Base-by-base conservation (phyloP, 148 eudicot genomes). In the Camellia japonica region DNA sequence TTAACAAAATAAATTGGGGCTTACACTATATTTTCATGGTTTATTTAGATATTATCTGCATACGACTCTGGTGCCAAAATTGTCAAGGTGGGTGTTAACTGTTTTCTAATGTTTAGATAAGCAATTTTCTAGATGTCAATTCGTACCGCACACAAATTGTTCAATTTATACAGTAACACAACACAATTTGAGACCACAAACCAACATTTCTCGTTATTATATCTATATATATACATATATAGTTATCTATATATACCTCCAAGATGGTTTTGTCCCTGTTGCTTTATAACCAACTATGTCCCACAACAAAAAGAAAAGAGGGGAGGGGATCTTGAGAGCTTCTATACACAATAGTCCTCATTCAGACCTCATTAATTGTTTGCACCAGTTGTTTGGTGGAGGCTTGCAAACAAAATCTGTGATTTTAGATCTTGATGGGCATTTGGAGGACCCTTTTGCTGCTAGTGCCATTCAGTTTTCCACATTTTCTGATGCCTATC, bases 31-130 rank as follows among this genome's bases (percentile, higher is more conserved):
- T n/a, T 61, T 49, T 38, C 46, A 68, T 73, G 49, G 18, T 76
- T 63, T 94, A n/a, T 76, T 63, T 94, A 94, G 98, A 89, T 95
- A 82, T 65, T 90, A 70, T 85, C 80, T 77, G 97, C 97, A 61
- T 84, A 83, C 74, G 83, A 82, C 78, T 90, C 87, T 75, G 98
- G 98, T 70, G 95, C 95, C 49, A 90, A 80, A 85, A 84, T 95
- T 74, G 90, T 95, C 19, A 93, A 95, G 98, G 97, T 94, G 62
- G 83, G 73, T 9, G 41, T 15, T 72, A 7, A 62, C 46, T 20
- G 54, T 54, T 80, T 69, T 60, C 55, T 67, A 2, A 44, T 65
- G 42, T 78, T 81, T 20, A 41, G 43, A 58, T 14, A 18, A 71
- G 44, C 18, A n/a, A 80, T 54, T 41, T 44, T 15, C 78, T 63